phyloP scores from a whole-genome alignment of 306 rosid species.

The Purshia tridentata region DNA sequence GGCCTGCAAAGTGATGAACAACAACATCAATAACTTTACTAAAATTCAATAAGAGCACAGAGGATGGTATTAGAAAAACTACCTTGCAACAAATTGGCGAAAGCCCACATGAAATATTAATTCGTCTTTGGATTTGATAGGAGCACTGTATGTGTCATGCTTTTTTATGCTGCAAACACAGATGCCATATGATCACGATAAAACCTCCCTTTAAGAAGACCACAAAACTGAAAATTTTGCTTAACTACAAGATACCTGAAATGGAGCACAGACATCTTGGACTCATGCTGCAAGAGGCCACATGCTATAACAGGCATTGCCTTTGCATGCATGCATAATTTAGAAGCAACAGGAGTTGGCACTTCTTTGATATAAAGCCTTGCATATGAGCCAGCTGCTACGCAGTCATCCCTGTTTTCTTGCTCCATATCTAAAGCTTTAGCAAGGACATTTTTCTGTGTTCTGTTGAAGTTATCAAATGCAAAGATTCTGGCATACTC shows the following conservation, averaged over 20 bases:
- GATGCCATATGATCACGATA: slow-evolving; percentile 12
- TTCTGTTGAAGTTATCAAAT: slow-evolving; percentile 64
- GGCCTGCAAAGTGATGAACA: slow-evolving; percentile 56
- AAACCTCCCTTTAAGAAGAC: neutral
- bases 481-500: slow-evolving; percentile 84
- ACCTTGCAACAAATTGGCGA: slow-evolving; percentile 95
- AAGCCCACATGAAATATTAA: slow-evolving; percentile 88
- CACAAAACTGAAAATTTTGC: slow-evolving; percentile 14
- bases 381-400: slow-evolving; percentile 58
- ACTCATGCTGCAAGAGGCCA: slow-evolving; percentile 93
- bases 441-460: slow-evolving; percentile 80
- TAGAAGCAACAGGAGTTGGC: slow-evolving; percentile 56
- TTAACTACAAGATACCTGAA: slow-evolving; percentile 56
- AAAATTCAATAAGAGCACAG: slow-evolving; percentile 4
- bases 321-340: slow-evolving; percentile 43
- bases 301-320: slow-evolving; percentile 63
- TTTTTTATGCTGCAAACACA: slow-evolving; percentile 70
- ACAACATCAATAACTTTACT: neutral
- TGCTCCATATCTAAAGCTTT: slow-evolving; percentile 64
- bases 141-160: slow-evolving; percentile 63
- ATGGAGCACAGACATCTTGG: slow-evolving; percentile 93
- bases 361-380: slow-evolving; percentile 79
- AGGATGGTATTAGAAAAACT: slow-evolving; percentile 9
- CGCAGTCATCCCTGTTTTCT: slow-evolving; percentile 55
- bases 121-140: slow-evolving; percentile 89